phyloP scores from a whole-genome alignment of 306 rosid species.

The Cotoneaster glaucophyllus region DNA sequence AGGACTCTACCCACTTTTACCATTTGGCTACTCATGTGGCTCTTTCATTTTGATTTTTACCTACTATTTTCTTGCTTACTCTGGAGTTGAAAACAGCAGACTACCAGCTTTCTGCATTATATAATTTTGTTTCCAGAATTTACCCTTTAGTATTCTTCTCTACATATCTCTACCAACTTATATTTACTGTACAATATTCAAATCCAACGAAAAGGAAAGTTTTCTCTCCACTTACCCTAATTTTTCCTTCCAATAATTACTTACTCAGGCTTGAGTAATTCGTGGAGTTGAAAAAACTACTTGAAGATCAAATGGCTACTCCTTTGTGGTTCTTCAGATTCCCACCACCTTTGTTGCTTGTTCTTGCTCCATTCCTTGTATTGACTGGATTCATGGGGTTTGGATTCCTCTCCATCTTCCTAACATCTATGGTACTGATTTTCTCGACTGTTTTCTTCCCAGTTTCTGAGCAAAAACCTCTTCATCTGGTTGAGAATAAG shows the following conservation, averaged over 20 bases:
- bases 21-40: not conserved
- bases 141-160: not conserved
- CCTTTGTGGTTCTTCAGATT: slow-evolving; percentile 43
- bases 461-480: slow-evolving; percentile 28
- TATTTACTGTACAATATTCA: slow-evolving; percentile 10
- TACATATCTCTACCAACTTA: slow-evolving; percentile 5
- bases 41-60: not conserved
- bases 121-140: not conserved
- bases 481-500: not conserved
- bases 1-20: not conserved
- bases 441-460: slow-evolving; percentile 36
- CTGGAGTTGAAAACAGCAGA: not conserved
- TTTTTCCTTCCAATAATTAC: slow-evolving; percentile 7
- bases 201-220: slow-evolving; percentile 11
- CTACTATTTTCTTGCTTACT: not conserved
- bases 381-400: slow-evolving; percentile 38
- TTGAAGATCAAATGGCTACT: slow-evolving; percentile 46
- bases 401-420: slow-evolving; percentile 35
- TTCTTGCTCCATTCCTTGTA: slow-evolving; percentile 35
- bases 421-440: slow-evolving; percentile 34
- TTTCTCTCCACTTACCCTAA: not conserved
- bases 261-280: slow-evolving; percentile 24
- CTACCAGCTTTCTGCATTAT: slow-evolving; percentile 5
- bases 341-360: slow-evolving; percentile 47
- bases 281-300: slow-evolving; percentile 42